Evolutionary conservation across 1,139 yeast species (phyloP).

Genomic region (Protomyces pachydermus): DNA sequence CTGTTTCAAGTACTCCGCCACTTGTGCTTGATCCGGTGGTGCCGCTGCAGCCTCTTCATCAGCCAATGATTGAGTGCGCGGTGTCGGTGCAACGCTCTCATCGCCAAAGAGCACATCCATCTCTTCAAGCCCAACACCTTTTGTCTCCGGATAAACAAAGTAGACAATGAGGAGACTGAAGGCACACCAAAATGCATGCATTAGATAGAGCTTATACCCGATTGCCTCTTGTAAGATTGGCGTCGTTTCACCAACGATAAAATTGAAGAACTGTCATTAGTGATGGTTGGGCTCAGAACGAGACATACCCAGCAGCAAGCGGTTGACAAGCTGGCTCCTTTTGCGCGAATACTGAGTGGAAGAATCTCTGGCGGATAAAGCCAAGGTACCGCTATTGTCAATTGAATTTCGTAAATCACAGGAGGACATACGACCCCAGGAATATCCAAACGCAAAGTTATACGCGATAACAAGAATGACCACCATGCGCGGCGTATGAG

Average conservation of each 20-base stretch:
- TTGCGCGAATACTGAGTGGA: constrained; percentile 81
- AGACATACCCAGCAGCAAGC: constrained; percentile 42
- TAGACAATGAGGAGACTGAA: constrained; percentile 66
- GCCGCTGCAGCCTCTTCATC: constrained; percentile 9
- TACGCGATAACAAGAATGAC: constrained; percentile 70
- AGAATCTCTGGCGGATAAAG: constrained; percentile 81
- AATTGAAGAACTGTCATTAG: constrained; percentile 83
- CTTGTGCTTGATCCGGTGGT: constrained; percentile 22
- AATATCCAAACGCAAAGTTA: constrained; percentile 48
- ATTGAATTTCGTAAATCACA: constrained; percentile 54
- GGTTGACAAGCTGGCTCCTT: constrained; percentile 86
- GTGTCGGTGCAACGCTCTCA: constrained; percentile 38
- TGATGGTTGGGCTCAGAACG: no score
- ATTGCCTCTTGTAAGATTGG: constrained; percentile 75
- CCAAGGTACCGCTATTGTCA: constrained; percentile 72
- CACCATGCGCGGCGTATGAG: constrained; percentile 64
- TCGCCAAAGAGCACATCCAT: constrained; percentile 81
- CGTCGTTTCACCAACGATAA: constrained; percentile 84
- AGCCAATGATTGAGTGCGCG: constrained; percentile 27
- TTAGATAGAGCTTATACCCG: constrained; percentile 72
- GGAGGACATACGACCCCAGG: constrained; percentile 39
- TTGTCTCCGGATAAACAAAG: constrained; percentile 78
- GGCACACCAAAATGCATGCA: constrained; percentile 73
- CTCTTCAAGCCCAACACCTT: constrained; percentile 81
- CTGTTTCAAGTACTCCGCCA: constrained; percentile 14